phyloP scores from a whole-genome alignment of 1,139 yeast species.

The Tardiomyces depauwii region DNA sequence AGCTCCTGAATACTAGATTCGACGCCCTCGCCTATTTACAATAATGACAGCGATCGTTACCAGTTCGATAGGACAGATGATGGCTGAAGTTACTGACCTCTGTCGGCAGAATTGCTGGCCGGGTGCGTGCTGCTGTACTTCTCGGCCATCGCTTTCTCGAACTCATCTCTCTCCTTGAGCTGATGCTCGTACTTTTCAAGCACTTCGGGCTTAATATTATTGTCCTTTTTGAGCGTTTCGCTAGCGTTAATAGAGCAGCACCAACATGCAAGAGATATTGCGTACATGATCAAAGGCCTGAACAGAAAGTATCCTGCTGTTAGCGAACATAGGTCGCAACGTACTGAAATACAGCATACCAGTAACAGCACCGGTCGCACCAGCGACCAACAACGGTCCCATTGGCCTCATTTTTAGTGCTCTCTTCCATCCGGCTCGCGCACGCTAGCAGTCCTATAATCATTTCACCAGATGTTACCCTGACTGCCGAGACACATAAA shows the following conservation, averaged over 20 bases:
- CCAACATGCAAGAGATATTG: neutral
- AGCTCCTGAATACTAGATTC: no score
- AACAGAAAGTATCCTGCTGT: slow-evolving; percentile 49
- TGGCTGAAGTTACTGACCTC: no score
- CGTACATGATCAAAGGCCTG: slow-evolving; percentile 58
- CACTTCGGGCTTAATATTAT: slow-evolving; percentile 33
- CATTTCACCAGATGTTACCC: no score
- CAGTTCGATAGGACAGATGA: no score
- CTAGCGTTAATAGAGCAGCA: slow-evolving; percentile 24
- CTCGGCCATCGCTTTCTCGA: neutral
- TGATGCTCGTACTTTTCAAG: slow-evolving; percentile 8
- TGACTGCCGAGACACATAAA: no score
- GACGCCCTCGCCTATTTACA: no score
- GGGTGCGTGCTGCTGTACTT: neutral
- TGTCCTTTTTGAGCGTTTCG: slow-evolving; percentile 58
- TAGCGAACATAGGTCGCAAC: neutral
- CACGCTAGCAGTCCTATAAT: no score
- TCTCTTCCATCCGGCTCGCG: no score
- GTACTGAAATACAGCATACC: neutral
- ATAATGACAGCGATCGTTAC: no score
- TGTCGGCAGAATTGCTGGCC: no score
- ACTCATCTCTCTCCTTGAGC: slow-evolving; percentile 4
- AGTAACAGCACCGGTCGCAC: neutral
- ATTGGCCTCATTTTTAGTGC: neutral
- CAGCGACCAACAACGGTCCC: neutral